Evolutionary conservation across 2,329 filamentous ascomycete genomes (phyloP).

Genomic region (Fusarium armeniacum): DNA sequence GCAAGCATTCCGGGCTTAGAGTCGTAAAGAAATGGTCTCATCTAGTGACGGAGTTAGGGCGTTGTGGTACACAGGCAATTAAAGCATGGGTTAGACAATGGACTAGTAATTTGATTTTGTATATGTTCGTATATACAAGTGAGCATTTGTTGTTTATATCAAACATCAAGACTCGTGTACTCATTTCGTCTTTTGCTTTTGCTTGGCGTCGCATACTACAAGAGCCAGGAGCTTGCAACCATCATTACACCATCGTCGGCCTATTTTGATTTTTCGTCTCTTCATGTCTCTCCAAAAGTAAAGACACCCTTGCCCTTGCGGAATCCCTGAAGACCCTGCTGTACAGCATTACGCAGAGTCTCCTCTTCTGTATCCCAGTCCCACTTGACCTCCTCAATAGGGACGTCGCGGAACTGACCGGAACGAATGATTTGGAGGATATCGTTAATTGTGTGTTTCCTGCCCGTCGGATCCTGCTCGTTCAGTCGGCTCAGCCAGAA

Average conservation of each 20-base stretch:
- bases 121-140: neutral
- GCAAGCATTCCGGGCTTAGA: constrained; percentile 85
- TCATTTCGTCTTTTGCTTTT: neutral
- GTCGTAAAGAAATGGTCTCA: neutral
- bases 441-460: constrained; percentile 85
- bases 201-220: neutral
- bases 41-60: constrained; percentile 13
- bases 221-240: neutral
- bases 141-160: neutral
- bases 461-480: constrained; percentile 78
- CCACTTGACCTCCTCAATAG: constrained; percentile 87
- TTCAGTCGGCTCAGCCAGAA: constrained; percentile 98
- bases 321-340: constrained; percentile 86
- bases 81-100: neutral
- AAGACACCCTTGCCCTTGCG: constrained; percentile 92
- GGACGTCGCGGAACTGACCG: constrained; percentile 85
- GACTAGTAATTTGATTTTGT: constrained; percentile 2
- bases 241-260: constrained; percentile 1
- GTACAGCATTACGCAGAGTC: constrained; percentile 78
- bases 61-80: neutral
- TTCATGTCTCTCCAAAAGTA: constrained; percentile 75
- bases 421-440: constrained; percentile 81
- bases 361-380: constrained; percentile 81
- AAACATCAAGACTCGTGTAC: neutral
- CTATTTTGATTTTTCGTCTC: neutral